Percentiles rank a stretch among this genome's conserved stretches.
Evolutionary conservation across 768 basidiomycete genomes (phyloP).

Genomic region (Tylopilus sp.): DNA sequence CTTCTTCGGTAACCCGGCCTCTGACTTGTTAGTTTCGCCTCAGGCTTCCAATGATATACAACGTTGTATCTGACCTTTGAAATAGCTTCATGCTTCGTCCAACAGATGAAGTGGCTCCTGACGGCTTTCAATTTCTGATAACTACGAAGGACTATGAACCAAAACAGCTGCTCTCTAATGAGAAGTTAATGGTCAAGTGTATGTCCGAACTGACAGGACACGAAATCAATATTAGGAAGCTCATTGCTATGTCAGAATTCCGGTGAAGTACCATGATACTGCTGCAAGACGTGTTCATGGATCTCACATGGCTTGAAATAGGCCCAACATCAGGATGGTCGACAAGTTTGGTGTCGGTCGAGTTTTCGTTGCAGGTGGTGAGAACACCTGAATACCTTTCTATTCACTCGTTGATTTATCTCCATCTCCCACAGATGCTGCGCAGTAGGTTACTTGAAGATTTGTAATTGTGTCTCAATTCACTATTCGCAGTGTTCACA

Average conservation of each 20-base stretch:
- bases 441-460: constrained; percentile 30
- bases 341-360: constrained; percentile 39
- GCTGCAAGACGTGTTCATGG: neutral
- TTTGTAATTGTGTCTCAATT: neutral
- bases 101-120: constrained; percentile 18
- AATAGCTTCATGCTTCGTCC: constrained; percentile 13
- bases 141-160: constrained; percentile 5
- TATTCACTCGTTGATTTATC: neutral
- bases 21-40: constrained; percentile 6
- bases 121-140: constrained; percentile 21
- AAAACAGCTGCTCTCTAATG: constrained; percentile 14
- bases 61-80: neutral
- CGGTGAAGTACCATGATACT: constrained; percentile 27
- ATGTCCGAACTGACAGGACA: constrained; percentile 28
- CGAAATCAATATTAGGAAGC: constrained; percentile 31
- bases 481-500: constrained; percentile 11
- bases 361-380: constrained; percentile 47
- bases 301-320: constrained; percentile 13
- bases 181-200: constrained; percentile 26
- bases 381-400: neutral
- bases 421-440: constrained; percentile 39
- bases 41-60: neutral
- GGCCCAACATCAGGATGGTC: constrained; percentile 49
- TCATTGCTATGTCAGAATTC: constrained; percentile 26
- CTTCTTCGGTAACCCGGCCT: constrained; percentile 9